phyloP scores from a whole-genome alignment of 805 yeast genomes.

The Nakazawaea anatomiae region DNA sequence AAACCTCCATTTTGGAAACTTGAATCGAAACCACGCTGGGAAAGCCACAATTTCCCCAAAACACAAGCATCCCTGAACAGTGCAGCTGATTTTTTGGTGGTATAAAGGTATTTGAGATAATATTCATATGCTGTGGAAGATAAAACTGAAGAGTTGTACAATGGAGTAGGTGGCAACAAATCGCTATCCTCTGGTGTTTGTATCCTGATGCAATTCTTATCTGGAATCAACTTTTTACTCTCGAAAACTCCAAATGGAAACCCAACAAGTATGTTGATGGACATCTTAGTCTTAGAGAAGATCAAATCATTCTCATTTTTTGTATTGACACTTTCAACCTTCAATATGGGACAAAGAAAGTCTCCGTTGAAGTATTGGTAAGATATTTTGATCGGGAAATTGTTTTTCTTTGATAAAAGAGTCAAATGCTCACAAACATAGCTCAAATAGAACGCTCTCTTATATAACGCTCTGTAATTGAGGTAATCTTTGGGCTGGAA shows the following conservation, averaged over 20 bases:
- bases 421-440: slow-evolving; percentile 64
- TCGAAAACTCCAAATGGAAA: slow-evolving; percentile 71
- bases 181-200: slow-evolving; percentile 30
- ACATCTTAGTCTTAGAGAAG: slow-evolving; percentile 61
- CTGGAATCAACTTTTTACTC: slow-evolving; percentile 67
- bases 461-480: slow-evolving; percentile 85
- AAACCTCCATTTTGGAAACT: slow-evolving; percentile 65
- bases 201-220: slow-evolving; percentile 76
- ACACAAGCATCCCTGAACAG: slow-evolving; percentile 83
- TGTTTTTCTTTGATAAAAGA: slow-evolving; percentile 43
- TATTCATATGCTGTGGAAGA: slow-evolving; percentile 64
- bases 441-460: slow-evolving; percentile 83
- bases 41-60: slow-evolving; percentile 84
- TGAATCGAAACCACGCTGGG: slow-evolving; percentile 77
- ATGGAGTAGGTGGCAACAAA: slow-evolving; percentile 69
- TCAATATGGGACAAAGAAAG: slow-evolving; percentile 66
- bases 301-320: slow-evolving; percentile 45
- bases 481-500: slow-evolving; percentile 86
- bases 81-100: slow-evolving; percentile 68
- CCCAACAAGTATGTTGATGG: slow-evolving; percentile 68
- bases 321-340: slow-evolving; percentile 49
- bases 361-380: slow-evolving; percentile 76
- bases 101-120: slow-evolving; percentile 70
- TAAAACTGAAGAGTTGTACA: slow-evolving; percentile 77
- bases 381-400: slow-evolving; percentile 52